Conservation (phyloP, 805 yeast genomes). For the Metschnikowia kofuensis region DNA sequence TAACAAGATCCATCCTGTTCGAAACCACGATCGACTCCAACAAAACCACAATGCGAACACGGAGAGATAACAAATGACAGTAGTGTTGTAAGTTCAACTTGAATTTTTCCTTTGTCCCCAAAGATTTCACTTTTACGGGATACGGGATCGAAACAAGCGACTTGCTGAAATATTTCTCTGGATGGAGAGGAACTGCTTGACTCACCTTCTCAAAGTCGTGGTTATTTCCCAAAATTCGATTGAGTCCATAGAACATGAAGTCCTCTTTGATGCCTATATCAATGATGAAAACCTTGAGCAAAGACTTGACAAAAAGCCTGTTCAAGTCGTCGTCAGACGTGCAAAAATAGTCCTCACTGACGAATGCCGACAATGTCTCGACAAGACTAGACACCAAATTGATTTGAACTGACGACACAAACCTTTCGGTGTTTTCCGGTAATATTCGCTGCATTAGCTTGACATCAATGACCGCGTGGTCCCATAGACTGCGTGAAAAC, state of each 20-base stretch:
- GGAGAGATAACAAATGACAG: slow-evolving; percentile 39
- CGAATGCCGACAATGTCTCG: slow-evolving; percentile 49
- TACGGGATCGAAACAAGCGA: slow-evolving; percentile 11
- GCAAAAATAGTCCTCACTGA: slow-evolving; percentile 18
- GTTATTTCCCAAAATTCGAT: slow-evolving; percentile 52
- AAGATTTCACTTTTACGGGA: slow-evolving; percentile 9
- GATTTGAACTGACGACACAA: slow-evolving; percentile 38
- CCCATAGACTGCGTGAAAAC: slow-evolving; percentile 21
- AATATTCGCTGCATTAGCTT: slow-evolving; percentile 39
- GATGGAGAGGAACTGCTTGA: slow-evolving; percentile 34
- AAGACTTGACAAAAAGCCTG: slow-evolving; percentile 21
- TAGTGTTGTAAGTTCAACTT: slow-evolving; percentile 38
- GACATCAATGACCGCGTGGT: slow-evolving; percentile 28
- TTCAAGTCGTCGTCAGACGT: slow-evolving; percentile 1
- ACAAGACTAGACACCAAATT: slow-evolving; percentile 50
- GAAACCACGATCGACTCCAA: slow-evolving; percentile 45
- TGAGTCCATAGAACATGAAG: slow-evolving; percentile 52
- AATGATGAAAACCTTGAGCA: slow-evolving; percentile 37
- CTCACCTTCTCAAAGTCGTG: slow-evolving; percentile 41
- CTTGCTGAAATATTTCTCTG: slow-evolving; percentile 4
- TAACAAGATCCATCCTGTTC: slow-evolving; percentile 26
- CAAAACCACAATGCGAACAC: slow-evolving; percentile 44
- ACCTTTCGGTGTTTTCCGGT: slow-evolving; percentile 48
- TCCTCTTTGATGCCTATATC: slow-evolving; percentile 40
- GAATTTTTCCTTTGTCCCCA: slow-evolving; percentile 8